phyloP scores from a whole-genome alignment of 352 stramenopile genomes.

The Phytophthora ohioensis region DNA sequence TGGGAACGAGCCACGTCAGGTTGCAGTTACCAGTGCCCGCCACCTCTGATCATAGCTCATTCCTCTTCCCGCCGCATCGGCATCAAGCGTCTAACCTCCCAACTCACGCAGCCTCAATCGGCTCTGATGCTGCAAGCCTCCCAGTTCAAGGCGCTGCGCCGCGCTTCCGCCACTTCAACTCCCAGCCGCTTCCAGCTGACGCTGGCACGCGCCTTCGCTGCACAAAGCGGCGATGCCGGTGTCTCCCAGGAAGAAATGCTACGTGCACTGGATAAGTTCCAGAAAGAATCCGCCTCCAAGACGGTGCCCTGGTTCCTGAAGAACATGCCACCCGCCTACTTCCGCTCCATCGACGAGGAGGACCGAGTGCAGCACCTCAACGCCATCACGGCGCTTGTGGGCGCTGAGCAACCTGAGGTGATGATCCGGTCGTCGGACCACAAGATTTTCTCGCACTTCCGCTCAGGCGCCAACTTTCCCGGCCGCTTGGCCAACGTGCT shows the following conservation, averaged over 20 bases:
- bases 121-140: slow-evolving; percentile 33
- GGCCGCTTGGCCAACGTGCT: slow-evolving; percentile 78
- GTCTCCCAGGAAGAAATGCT: slow-evolving; percentile 57
- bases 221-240: slow-evolving; percentile 16
- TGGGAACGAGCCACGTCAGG: background rate
- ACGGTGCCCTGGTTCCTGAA: slow-evolving; percentile 90
- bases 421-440: slow-evolving; percentile 83
- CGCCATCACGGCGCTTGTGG: slow-evolving; percentile 84
- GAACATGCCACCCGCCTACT: slow-evolving; percentile 93
- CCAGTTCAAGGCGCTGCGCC: slow-evolving; percentile 28
- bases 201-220: slow-evolving; percentile 23
- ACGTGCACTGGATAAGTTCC: slow-evolving; percentile 67
- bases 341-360: slow-evolving; percentile 86
- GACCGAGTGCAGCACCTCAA: slow-evolving; percentile 89
- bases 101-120: background rate
- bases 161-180: background rate
- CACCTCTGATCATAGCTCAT: slow-evolving; percentile 3
- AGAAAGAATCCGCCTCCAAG: slow-evolving; percentile 73
- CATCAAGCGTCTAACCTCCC: slow-evolving; percentile 5
- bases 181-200: slow-evolving; percentile 8
- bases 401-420: slow-evolving; percentile 81
- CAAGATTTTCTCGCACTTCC: slow-evolving; percentile 86
- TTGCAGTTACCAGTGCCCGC: slow-evolving; percentile 11
- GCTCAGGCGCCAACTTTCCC: slow-evolving; percentile 80
- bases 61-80: slow-evolving; percentile 14